Conservation (phyloP, 2,329 filamentous ascomycete genomes). For the Diaporthe citri region DNA sequence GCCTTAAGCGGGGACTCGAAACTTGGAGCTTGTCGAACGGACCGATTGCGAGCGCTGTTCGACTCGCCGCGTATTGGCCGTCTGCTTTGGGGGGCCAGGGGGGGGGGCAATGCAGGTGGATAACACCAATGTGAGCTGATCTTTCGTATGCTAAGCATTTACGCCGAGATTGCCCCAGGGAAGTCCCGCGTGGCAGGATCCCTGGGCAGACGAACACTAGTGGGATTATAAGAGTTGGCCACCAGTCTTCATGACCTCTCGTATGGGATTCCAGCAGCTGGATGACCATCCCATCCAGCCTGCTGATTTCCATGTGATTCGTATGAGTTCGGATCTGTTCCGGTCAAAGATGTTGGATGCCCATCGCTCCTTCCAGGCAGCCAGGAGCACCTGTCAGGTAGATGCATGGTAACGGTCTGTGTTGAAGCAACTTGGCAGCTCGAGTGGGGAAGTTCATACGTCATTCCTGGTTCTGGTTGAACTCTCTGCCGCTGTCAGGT, state of each 20-base stretch:
- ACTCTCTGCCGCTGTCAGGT: neutral
- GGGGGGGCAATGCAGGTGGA: slow-evolving; percentile 22
- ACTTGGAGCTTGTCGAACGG: slow-evolving; percentile 4
- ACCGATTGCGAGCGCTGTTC: slow-evolving; percentile 19
- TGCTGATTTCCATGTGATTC: neutral
- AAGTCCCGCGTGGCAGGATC: slow-evolving; percentile 21
- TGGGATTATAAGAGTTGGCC: neutral
- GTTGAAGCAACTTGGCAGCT: slow-evolving; percentile 4
- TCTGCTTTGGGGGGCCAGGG: slow-evolving; percentile 3
- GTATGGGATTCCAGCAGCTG: neutral
- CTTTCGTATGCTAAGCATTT: slow-evolving; percentile 26
- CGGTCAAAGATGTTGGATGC: no score
- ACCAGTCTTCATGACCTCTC: neutral
- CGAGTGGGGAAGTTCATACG: neutral
- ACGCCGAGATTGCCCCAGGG: slow-evolving; percentile 29
- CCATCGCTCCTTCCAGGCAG: neutral
- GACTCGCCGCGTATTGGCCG: neutral
- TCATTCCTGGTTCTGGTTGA: neutral
- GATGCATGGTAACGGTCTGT: neutral
- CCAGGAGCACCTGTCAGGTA: neutral
- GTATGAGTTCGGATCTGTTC: neutral
- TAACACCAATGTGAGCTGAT: neutral
- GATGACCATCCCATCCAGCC: neutral
- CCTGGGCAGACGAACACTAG: neutral
- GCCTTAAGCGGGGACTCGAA: slow-evolving; percentile 19